A percentile compares a stretch with the other conserved stretches of the same genome.
Conservation (phyloP, 352 stramenopile genomes). For the Pseudoperonospora humuli region DNA sequence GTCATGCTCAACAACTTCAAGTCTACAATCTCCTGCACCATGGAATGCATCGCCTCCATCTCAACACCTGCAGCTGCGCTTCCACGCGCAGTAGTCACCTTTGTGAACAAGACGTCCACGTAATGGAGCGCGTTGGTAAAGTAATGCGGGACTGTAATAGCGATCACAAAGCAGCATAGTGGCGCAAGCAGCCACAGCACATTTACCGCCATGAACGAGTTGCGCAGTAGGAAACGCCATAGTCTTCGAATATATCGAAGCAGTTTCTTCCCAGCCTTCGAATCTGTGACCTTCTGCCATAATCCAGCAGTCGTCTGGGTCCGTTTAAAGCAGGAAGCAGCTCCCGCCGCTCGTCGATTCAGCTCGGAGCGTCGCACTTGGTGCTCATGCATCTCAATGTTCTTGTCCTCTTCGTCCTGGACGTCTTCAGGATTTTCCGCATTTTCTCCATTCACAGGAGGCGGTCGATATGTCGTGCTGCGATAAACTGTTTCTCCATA, state of each 20-base stretch:
- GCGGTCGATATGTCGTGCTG: constrained; percentile 17
- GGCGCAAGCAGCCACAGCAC: constrained; percentile 65
- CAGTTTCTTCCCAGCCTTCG: constrained; percentile 19
- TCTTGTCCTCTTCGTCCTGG: constrained; percentile 23
- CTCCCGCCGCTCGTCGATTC: constrained; percentile 23
- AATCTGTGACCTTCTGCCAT: constrained; percentile 12
- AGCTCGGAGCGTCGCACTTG: constrained; percentile 24
- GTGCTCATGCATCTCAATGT: constrained; percentile 8
- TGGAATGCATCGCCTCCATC: constrained; percentile 46
- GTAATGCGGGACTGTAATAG: constrained; percentile 63
- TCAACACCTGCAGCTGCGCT: constrained; percentile 27
- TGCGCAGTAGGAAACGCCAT: constrained; percentile 47
- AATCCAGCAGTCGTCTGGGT: background rate
- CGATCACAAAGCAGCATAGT: constrained; percentile 60
- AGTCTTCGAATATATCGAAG: constrained; percentile 25
- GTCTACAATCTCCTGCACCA: constrained; percentile 66
- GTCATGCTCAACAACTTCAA: constrained; percentile 52
- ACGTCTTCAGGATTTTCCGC: constrained; percentile 17
- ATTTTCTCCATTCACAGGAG: constrained; percentile 19
- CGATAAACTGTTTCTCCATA: constrained; percentile 22
- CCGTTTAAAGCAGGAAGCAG: constrained; percentile 25
- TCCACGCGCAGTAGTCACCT: constrained; percentile 17
- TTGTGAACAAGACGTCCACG: constrained; percentile 51
- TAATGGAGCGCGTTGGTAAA: constrained; percentile 60
- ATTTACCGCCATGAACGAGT: constrained; percentile 71